Evolutionary conservation across 352 stramenopile genomes (phyloP).

Genomic region (Halophytophthora batemanensis): DNA sequence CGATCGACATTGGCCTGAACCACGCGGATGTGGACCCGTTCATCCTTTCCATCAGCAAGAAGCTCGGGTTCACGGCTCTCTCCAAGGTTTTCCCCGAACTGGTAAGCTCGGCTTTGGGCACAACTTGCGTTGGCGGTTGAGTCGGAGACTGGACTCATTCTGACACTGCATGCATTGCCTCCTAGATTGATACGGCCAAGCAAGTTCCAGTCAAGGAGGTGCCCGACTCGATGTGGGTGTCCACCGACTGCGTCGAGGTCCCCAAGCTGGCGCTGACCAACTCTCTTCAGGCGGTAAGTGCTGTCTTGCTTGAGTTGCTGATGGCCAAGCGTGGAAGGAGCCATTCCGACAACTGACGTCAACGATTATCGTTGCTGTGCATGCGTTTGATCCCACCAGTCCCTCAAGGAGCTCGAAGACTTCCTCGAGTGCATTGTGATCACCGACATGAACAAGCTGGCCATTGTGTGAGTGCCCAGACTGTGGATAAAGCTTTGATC

Average conservation of each 20-base stretch:
- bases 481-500: background rate
- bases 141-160: background rate
- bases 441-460: constrained; percentile 69
- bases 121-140: background rate
- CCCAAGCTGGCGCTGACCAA: constrained; percentile 55
- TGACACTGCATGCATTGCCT: background rate
- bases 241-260: constrained; percentile 60
- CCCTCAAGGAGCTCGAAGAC: constrained; percentile 58
- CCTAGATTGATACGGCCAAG: constrained; percentile 68
- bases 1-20: constrained; percentile 67
- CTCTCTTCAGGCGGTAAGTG: constrained; percentile 38
- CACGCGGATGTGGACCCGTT: constrained; percentile 58
- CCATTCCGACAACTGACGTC: background rate
- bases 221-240: constrained; percentile 61
- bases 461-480: constrained; percentile 45
- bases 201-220: constrained; percentile 51
- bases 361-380: background rate
- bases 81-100: constrained; percentile 70
- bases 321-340: background rate
- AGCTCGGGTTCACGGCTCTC: constrained; percentile 63
- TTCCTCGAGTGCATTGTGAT: constrained; percentile 76
- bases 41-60: constrained; percentile 72
- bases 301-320: background rate
- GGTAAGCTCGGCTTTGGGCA: constrained; percentile 18
- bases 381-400: constrained; percentile 22